These are phyloP conservation scores for Fusarium dlaminii DNA, from an alignment of 2,329 filamentous ascomycete genomes.

Conservation along the genomic window DNA sequence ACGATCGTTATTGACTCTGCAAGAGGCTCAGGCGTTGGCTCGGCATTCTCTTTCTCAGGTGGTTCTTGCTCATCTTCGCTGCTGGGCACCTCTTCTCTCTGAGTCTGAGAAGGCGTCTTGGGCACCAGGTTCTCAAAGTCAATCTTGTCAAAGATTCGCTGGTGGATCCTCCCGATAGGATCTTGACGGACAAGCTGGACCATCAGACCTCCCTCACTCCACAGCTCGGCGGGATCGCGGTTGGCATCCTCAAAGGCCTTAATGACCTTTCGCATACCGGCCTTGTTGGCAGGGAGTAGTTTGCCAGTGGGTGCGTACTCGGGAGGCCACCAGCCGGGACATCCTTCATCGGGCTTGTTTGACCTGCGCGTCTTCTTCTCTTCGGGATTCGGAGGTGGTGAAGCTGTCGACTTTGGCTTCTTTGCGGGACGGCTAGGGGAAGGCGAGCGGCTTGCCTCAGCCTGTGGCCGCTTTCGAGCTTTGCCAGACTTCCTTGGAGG, in stretches of 20 bases:
- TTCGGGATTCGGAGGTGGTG: neutral
- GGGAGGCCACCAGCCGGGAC: neutral
- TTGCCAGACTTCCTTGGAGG: neutral
- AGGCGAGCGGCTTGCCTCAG: neutral
- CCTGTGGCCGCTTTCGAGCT: neutral
- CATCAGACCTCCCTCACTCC: neutral
- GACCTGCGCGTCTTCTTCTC: neutral
- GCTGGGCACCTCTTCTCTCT: too few species aligned
- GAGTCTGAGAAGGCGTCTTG: neutral
- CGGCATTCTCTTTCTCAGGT: neutral
- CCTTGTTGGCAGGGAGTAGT: neutral
- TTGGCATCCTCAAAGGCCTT: neutral
- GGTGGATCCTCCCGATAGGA: neutral
- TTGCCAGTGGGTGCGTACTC: neutral
- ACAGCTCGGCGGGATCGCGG: neutral
- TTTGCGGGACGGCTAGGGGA: neutral
- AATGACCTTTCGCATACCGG: neutral
- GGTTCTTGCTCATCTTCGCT: too few species aligned
- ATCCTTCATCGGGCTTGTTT: neutral
- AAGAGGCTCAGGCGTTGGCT: neutral
- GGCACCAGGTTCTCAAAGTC: neutral
- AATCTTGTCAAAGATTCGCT: neutral
- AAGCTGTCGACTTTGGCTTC: neutral
- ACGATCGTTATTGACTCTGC: neutral
- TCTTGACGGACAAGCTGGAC: neutral